Base-by-base conservation (phyloP, 2,329 filamentous ascomycete species). In the Dendrostoma leiphaemia region DNA sequence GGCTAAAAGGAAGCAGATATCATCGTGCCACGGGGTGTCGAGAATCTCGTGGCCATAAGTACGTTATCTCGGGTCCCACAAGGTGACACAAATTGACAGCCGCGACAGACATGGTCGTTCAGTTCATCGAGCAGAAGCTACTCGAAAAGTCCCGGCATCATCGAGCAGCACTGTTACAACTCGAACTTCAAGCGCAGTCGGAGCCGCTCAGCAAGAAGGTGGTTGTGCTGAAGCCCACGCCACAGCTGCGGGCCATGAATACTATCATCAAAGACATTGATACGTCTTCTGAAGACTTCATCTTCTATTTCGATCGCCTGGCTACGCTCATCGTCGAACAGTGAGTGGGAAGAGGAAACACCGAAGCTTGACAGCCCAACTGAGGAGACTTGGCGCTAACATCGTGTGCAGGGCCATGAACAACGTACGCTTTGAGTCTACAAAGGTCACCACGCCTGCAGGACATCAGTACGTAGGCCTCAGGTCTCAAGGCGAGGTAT, bases 221-320 rank as follows among this genome's bases (percentile, higher is more conserved):
- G 32, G 76, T 88, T 5, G 71, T 95, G 15, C 74, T 97, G 53
- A 78, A 86, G 40, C 81, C 89, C 58, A 96, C 89, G 1, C 82
- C 86, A 8, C 94, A 99, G 69, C 79, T 97, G 51, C 80, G 79
- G 53, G 92, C 86, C 44, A 96, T 99, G 82, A 92, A 90, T 68
- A 97, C 92, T 0, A 89, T 97, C 53, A 83, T 99, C 37, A 88
- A 95, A 65, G 82, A 94, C 63, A 87, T 89, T 17, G 81, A 85
- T 45, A 93, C 91, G 0, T 77, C 81, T 6, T 82, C 90, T 38
- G 93, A 96, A 67, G 92, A 97, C 63, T 97, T 97, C 68, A 90
- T 96, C 59, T 97, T 97, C 72, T 97, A 97, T 72, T 97, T 97
- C 69, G 91, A 99, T 71, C 84, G 94, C 34, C 77, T 97, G 34